phyloP scores from a whole-genome alignment of 2,329 filamentous ascomycete genomes.

The Cercospora sojina region DNA sequence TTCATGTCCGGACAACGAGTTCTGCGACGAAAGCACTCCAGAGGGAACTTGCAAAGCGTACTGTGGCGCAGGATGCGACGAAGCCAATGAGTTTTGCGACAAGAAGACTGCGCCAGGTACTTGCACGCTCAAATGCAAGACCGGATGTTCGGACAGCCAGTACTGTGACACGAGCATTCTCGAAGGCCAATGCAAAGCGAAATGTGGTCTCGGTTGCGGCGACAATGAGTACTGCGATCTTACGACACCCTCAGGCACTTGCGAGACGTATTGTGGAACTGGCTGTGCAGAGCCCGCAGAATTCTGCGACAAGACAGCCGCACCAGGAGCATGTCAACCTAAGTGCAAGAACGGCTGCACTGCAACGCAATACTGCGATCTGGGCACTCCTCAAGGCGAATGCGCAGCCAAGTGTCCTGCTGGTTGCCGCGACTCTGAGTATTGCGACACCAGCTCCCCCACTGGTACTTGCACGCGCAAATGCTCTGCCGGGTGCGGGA shows the following conservation, averaged over 20 bases:
- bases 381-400: neutral
- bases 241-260: neutral
- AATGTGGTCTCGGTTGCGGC: neutral
- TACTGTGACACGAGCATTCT: neutral
- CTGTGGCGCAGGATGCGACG: neutral
- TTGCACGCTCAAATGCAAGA: neutral
- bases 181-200: neutral
- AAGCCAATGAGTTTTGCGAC: neutral
- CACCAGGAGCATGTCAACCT: neutral
- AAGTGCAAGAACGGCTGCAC: neutral
- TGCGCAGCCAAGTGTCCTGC: neutral
- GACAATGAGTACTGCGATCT: neutral
- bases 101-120: neutral
- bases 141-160: neutral
- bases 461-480: neutral
- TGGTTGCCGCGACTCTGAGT: neutral
- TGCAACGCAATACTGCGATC: neutral
- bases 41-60: neutral
- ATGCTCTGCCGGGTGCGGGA: neutral
- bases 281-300: neutral
- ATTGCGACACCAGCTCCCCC: neutral
- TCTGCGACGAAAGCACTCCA: neutral
- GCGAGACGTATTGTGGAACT: neutral
- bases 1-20: neutral
- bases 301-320: neutral